phyloP scores from a whole-genome alignment of 1,139 yeast genomes.

The Suhomyces wounanorum region DNA sequence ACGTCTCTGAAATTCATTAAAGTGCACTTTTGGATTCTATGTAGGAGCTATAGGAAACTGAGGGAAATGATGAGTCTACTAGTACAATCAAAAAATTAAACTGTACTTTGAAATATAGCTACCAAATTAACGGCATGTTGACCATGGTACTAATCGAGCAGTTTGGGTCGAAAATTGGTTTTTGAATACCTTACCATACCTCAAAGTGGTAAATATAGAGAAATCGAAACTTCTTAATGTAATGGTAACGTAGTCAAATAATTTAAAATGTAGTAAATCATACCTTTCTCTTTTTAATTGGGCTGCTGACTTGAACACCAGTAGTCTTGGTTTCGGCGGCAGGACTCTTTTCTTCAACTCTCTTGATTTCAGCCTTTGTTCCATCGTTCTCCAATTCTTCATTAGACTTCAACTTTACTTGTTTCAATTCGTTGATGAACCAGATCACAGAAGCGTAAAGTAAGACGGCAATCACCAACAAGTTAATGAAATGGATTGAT shows the following conservation, averaged over 20 bases:
- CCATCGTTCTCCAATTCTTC: slow-evolving; percentile 30
- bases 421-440: slow-evolving; percentile 76
- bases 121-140: no score
- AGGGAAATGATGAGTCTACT: neutral
- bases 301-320: slow-evolving; percentile 9
- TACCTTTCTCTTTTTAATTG: slow-evolving; percentile 19
- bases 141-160: no score
- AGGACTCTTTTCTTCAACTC: neutral
- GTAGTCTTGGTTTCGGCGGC: neutral
- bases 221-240: neutral
- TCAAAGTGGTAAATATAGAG: neutral
- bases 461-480: slow-evolving; percentile 66
- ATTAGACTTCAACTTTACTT: slow-evolving; percentile 48
- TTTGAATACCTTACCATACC: neutral
- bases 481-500: slow-evolving; percentile 75
- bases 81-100: neutral
- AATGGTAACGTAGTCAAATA: neutral
- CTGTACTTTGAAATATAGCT: no score
- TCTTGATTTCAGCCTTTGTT: slow-evolving; percentile 1
- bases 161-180: neutral
- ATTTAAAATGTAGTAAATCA: neutral
- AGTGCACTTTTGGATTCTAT: neutral
- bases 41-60: slow-evolving; percentile 1
- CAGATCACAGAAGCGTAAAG: slow-evolving; percentile 84
- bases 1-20: slow-evolving; percentile 38